Evolutionary conservation across 768 basidiomycete genomes (phyloP).

Genomic region (Suillus placidus): DNA sequence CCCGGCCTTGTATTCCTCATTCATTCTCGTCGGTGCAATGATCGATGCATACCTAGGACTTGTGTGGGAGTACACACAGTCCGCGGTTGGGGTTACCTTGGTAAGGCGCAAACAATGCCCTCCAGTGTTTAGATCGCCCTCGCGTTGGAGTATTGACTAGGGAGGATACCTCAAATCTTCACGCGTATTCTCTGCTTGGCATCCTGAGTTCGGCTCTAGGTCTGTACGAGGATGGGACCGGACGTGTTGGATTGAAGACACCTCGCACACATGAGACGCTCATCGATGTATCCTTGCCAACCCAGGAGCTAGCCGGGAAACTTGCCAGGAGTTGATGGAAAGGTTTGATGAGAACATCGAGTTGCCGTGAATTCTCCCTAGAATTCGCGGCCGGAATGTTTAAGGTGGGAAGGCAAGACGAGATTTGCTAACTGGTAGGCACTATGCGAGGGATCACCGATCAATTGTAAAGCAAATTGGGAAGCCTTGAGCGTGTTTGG

Average conservation of each 20-base stretch:
- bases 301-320: slow-evolving; percentile 22
- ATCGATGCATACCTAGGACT: slow-evolving; percentile 33
- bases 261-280: slow-evolving; percentile 64
- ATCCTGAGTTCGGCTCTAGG: slow-evolving; percentile 43
- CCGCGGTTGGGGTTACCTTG: slow-evolving; percentile 49
- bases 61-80: background rate
- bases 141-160: background rate
- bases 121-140: slow-evolving; percentile 41
- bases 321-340: slow-evolving; percentile 31
- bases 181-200: too few species aligned
- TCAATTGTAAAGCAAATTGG: slow-evolving; percentile 12
- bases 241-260: slow-evolving; percentile 63
- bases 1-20: slow-evolving; percentile 67
- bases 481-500: slow-evolving; percentile 27
- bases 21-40: slow-evolving; percentile 82
- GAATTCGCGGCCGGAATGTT: slow-evolving; percentile 10
- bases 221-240: slow-evolving; percentile 43
- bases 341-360: slow-evolving; percentile 26
- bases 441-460: slow-evolving; percentile 13
- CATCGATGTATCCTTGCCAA: slow-evolving; percentile 49
- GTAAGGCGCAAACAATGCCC: slow-evolving; percentile 63
- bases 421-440: background rate
- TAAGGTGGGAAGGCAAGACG: background rate
- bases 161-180: background rate
- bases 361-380: slow-evolving; percentile 32